Base-by-base conservation (phyloP, 208 protist genomes). In the Polymyxa betae region DNA sequence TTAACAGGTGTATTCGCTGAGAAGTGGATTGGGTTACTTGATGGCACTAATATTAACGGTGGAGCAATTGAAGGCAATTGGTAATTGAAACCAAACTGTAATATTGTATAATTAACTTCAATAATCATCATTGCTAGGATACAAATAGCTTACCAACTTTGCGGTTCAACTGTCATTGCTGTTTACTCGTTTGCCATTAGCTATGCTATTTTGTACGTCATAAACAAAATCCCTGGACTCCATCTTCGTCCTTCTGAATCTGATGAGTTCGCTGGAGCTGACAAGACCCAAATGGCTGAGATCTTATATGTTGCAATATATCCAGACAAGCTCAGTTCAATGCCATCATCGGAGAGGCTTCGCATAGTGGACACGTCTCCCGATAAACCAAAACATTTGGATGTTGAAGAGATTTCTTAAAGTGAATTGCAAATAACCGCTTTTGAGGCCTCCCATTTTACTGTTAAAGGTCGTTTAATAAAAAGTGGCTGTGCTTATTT, bases 1-100 rank as follows among this genome's bases (percentile, higher is more conserved):
- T n/a, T 82, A n/a, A 82, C 72, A n/a, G 72, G 72, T 20, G n/a
- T 82, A 43, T 82, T 82, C n/a, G 72, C 72, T n/a, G 35, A 82
- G n/a, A 82, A 82, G 35, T 82, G 72, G 72, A n/a, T 82, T 12
- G 72, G 16, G 40, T 38, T 43, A n/a, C 72, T 82, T 35, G 72
- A 82, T n/a, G 72, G 72, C 5, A 82, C 72, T n/a, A n/a, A 20
- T 20, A 35, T 82, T 35, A 82, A 82, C 72, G 72, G 72, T 35
- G 72, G 72, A 20, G 72, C 72, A 35, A 82, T 82, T n/a, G 72
- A 82, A 20, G 72, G 72, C 16, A 82, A 82, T 43, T 35, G 49
- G 49, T 60, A 60, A 24, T 29, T 60, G 12, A 5, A 60, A 24
- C n/a, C n/a, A n/a, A n/a, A n/a, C n/a, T 60, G 24, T 5, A 29